Evolutionary conservation across 768 basidiomycete genomes (phyloP), one percentile per base, ranked within the genome.

Genomic region (Tulasnella sp.): DNA sequence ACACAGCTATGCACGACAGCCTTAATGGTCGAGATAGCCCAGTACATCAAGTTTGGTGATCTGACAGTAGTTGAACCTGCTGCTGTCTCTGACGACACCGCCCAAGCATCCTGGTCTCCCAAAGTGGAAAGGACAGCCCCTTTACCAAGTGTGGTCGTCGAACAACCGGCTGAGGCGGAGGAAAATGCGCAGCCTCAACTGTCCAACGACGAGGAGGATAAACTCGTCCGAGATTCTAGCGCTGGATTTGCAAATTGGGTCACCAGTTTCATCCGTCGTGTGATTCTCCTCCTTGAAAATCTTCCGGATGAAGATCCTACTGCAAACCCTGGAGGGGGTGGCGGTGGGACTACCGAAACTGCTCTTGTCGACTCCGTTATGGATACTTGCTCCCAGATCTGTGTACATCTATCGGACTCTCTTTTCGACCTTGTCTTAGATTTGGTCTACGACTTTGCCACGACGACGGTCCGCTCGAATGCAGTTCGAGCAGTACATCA

Each of bases 401-500:
- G 86, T 69, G 74, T 85, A 24, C 89, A 93, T 67, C 76, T 88
- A 43, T 86, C 86, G 3, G 75, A 87, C 60, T 73, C 76, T 30
- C 77, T 94, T 49, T 94, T 94, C 68, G 88, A 90, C 68, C 79
- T 91, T 53, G 86, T 89, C 11, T 75, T 97, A 64, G 86, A 86
- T 65, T 76, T 95, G 48, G 83, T 93, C 43, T 86, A 77, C 66
- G 83, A 93, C 55, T 95, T 96, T 67, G 87, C 84, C 0, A 88
- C 86, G 17, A 83, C 86, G 1, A 92, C 90, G 63, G 85, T 86
- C 2, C 88, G 90, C 66, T 83, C 88, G 47, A 97, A 96, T 69
- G 82, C 90, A 19, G 89, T 94, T 51, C 78, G 85, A 60, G 88
- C 91, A 2, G 86, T 95, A 64, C 88, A 90, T 1, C 88, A 93